Evolutionary conservation across 495 filamentous ascomycete genomes (phyloP).

Genomic region (Lasiosphaeria hispida): DNA sequence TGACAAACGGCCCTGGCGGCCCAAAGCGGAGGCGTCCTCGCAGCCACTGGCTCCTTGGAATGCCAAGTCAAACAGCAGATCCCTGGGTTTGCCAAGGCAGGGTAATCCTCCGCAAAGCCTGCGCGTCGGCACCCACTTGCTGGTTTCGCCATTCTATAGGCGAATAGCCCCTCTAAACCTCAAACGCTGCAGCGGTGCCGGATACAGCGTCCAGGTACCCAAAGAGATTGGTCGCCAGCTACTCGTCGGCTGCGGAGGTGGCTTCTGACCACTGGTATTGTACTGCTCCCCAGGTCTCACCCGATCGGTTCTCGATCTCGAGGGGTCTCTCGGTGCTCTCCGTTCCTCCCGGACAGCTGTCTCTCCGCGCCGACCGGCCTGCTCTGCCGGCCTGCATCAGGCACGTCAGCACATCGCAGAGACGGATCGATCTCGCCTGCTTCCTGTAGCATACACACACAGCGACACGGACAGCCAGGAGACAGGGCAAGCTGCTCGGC

Average conservation of each 20-base stretch:
- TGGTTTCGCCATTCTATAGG: slow-evolving; percentile 27
- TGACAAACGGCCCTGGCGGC: slow-evolving; percentile 14
- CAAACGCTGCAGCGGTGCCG: slow-evolving; percentile 25
- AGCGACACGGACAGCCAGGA: background rate
- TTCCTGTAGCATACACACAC: background rate
- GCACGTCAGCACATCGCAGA: too few relatives aligned
- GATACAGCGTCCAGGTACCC: slow-evolving; percentile 13
- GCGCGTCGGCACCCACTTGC: slow-evolving; percentile 17
- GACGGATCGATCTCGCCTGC: too few relatives aligned
- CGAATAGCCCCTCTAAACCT: slow-evolving; percentile 25
- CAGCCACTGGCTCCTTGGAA: slow-evolving; percentile 19
- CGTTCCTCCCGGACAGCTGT: background rate
- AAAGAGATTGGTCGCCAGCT: slow-evolving; percentile 12
- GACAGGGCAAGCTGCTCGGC: background rate
- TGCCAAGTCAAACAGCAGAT: slow-evolving; percentile 35
- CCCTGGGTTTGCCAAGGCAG: slow-evolving; percentile 23
- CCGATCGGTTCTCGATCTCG: background rate
- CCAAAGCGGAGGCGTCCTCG: slow-evolving; percentile 18
- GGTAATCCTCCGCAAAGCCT: slow-evolving; percentile 19
- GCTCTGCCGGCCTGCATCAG: too few relatives aligned
- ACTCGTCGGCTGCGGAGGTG: background rate
- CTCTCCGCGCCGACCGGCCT: too few relatives aligned
- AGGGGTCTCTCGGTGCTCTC: background rate
- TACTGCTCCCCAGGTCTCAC: too few relatives aligned
- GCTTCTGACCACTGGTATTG: background rate